Evolutionary conservation across 108 stramenopile genomes (phyloP).

Genomic region (Mayamaea pseudoterrestris): DNA sequence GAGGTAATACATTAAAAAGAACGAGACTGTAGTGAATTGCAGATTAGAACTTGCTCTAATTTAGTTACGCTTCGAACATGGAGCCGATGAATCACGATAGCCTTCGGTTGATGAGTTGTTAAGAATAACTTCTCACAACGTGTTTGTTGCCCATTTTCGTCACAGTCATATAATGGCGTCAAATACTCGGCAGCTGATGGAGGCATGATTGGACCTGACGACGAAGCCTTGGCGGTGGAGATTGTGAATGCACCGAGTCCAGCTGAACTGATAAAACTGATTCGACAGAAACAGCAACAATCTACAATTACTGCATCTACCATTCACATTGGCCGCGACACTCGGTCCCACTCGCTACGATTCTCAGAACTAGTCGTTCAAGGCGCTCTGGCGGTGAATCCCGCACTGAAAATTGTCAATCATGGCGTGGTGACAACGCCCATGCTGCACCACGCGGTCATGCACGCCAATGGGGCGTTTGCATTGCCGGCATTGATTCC

Average conservation of each 20-base stretch:
- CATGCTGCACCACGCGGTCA: constrained; percentile 85
- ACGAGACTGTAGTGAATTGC: too few relatives aligned
- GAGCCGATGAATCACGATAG: too few relatives aligned
- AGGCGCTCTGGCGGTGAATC: constrained; percentile 53
- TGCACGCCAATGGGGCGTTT: constrained; percentile 49
- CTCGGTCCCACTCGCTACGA: constrained; percentile 65
- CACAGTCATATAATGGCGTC: constrained; percentile 92
- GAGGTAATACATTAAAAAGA: too few relatives aligned
- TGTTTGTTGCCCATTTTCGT: too few relatives aligned
- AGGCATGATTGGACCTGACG: constrained; percentile 73
- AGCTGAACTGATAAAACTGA: constrained; percentile 16
- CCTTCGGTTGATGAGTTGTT: too few relatives aligned
- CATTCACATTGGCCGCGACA: constrained; percentile 80
- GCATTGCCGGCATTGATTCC: constrained; percentile 34
- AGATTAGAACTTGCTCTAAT: too few relatives aligned
- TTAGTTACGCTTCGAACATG: too few relatives aligned
- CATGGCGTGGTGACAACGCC: constrained; percentile 91
- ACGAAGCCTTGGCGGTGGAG: constrained; percentile 62
- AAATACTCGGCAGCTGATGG: constrained; percentile 91
- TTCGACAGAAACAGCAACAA: constrained; percentile 1
- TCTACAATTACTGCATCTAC: constrained; percentile 2
- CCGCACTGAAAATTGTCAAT: constrained; percentile 38
- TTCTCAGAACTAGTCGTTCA: constrained; percentile 39
- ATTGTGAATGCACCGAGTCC: constrained; percentile 48
- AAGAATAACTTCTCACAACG: too few relatives aligned